These are phyloP conservation scores for Ocimum tenuiflorum DNA, from an alignment of 257 asterid genomes.

Conservation along the genomic window DNA sequence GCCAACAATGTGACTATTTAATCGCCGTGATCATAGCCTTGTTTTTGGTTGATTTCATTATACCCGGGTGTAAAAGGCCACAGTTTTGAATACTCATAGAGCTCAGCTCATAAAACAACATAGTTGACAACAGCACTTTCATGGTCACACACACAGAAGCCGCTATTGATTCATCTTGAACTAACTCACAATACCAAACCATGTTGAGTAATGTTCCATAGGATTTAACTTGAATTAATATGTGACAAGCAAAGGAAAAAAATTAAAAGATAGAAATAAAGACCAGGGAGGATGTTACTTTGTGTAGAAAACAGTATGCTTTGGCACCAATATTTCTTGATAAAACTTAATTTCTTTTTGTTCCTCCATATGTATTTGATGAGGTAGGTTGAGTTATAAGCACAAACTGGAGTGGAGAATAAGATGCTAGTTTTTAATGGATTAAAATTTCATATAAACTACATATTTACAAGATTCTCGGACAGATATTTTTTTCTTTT, in stretches of 20 bases:
- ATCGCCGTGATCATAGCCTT: not conserved
- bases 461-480: too few species aligned
- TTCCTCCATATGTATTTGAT: not conserved
- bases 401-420: not conserved
- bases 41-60: not conserved
- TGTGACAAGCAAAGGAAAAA: not conserved
- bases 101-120: not conserved
- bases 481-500: not conserved
- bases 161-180: not conserved
- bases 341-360: too few species aligned
- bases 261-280: too few species aligned
- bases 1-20: not conserved
- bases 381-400: not conserved
- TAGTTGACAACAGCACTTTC: not conserved
- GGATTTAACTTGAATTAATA: not conserved
- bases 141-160: not conserved
- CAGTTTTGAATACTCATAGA: not conserved
- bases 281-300: too few species aligned
- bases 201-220: not conserved
- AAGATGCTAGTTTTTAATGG: too few species aligned
- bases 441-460: too few species aligned
- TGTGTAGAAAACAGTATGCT: too few species aligned
- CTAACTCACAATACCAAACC: not conserved
- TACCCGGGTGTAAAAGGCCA: not conserved
- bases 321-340: too few species aligned